A percentile compares a stretch with the other conserved stretches of the same genome.
These are phyloP conservation scores for Pseudonectria foliicola DNA, from an alignment of 2,329 filamentous ascomycete genomes.

Conservation along the genomic window DNA sequence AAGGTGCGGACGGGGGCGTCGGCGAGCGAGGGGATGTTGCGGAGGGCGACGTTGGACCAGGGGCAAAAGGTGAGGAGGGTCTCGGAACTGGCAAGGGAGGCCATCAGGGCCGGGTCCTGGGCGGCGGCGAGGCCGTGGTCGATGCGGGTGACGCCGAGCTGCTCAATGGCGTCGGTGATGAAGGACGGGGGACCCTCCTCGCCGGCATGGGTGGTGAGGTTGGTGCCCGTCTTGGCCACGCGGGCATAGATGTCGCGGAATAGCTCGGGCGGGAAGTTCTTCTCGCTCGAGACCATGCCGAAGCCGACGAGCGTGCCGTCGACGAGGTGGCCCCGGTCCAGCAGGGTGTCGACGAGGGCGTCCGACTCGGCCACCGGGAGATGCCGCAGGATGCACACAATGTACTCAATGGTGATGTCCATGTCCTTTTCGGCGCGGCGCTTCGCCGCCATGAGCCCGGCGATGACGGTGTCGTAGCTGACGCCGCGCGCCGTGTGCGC, in stretches of 20 bases:
- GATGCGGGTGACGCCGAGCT: slow-evolving; percentile 57
- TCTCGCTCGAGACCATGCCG: slow-evolving; percentile 61
- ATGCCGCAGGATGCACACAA: slow-evolving; percentile 67
- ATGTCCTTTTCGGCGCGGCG: slow-evolving; percentile 53
- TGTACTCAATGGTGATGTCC: slow-evolving; percentile 57
- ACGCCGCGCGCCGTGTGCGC: slow-evolving; percentile 61
- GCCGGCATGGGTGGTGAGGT: slow-evolving; percentile 66
- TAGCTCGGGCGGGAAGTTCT: slow-evolving; percentile 47
- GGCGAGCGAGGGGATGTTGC: slow-evolving; percentile 18
- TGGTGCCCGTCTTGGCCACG: slow-evolving; percentile 42
- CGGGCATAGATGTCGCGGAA: slow-evolving; percentile 54
- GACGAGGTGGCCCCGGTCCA: slow-evolving; percentile 35
- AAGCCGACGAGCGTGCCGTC: slow-evolving; percentile 53
- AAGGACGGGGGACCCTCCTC: slow-evolving; percentile 66
- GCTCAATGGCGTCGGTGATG: slow-evolving; percentile 56
- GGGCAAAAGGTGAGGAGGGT: slow-evolving; percentile 67
- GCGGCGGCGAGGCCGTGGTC: slow-evolving; percentile 66
- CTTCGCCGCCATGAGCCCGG: slow-evolving; percentile 55
- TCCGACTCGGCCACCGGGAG: slow-evolving; percentile 53
- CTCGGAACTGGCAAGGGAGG: slow-evolving; percentile 47
- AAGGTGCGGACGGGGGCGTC: slow-evolving; percentile 53
- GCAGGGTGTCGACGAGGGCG: slow-evolving; percentile 25
- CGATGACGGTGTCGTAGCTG: slow-evolving; percentile 54
- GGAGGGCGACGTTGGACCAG: slow-evolving; percentile 55
- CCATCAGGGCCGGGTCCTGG: slow-evolving; percentile 52